Evolutionary conservation across 345 rosid genomes (phyloP).

Genomic region (Gossypium herbaceum): DNA sequence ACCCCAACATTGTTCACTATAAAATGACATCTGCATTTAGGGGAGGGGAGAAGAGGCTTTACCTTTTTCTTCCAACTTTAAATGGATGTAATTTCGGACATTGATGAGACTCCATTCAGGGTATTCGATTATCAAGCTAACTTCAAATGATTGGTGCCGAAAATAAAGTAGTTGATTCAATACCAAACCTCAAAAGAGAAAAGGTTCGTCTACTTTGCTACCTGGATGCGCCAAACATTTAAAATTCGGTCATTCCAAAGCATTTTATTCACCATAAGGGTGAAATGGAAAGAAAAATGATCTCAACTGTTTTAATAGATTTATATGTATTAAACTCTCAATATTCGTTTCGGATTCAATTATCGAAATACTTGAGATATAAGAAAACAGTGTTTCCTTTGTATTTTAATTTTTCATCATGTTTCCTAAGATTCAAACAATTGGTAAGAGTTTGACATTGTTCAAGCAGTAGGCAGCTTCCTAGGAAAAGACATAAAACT

Average conservation of each 20-base stretch:
- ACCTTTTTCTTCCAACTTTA: neutral
- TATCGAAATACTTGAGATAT: neutral
- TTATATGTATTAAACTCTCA: too few species aligned
- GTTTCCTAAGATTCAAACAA: conserved; percentile 9
- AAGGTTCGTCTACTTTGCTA: neutral
- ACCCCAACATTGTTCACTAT: neutral
- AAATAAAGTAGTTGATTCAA: neutral
- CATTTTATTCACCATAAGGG: neutral
- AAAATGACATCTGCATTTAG: neutral
- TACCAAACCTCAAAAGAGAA: neutral
- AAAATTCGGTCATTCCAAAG: neutral
- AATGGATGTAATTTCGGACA: neutral
- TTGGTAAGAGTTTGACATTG: neutral
- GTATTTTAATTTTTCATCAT: neutral
- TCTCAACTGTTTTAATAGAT: neutral
- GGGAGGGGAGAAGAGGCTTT: neutral
- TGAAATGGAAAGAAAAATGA: neutral
- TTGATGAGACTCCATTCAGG: neutral
- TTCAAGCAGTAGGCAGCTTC: conserved; percentile 7
- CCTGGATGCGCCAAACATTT: neutral
- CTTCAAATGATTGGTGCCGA: neutral
- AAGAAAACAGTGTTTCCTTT: neutral
- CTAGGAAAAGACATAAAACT: conserved; percentile 9
- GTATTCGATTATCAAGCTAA: neutral
- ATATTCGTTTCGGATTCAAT: neutral